Conservation (phyloP, 768 basidiomycete species). For the Lentinula aciculospora region DNA sequence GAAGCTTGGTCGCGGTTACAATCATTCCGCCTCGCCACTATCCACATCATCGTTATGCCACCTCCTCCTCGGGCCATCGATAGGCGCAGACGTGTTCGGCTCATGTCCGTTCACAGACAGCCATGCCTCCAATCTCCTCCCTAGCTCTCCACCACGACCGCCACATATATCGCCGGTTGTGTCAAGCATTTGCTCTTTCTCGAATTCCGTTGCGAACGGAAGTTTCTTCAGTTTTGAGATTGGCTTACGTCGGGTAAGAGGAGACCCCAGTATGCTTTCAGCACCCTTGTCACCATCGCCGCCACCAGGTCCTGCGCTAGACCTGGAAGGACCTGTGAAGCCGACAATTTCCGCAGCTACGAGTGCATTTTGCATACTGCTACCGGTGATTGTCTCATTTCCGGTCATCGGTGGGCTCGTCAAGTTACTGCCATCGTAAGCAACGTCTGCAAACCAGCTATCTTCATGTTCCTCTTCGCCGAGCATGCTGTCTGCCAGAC, state of each 20-base stretch:
- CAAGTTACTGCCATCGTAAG: slow-evolving; percentile 12
- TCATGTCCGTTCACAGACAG: slow-evolving; percentile 40
- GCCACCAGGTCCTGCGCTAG: background rate
- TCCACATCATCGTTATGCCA: slow-evolving; percentile 8
- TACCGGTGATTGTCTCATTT: slow-evolving; percentile 1
- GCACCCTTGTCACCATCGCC: background rate
- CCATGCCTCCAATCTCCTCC: slow-evolving; percentile 72
- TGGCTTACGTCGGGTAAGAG: slow-evolving; percentile 21
- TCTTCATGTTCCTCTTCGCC: slow-evolving; percentile 67
- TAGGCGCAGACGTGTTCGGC: background rate
- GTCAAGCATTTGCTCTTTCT: slow-evolving; percentile 66
- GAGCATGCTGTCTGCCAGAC: slow-evolving; percentile 68
- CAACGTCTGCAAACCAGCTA: slow-evolving; percentile 57
- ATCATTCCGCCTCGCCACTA: background rate
- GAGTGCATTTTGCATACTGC: background rate
- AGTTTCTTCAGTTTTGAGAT: slow-evolving; percentile 30
- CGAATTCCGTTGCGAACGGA: slow-evolving; percentile 53
- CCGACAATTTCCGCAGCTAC: background rate
- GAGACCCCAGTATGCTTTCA: background rate
- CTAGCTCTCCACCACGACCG: slow-evolving; percentile 74
- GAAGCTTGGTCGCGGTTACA: no score
- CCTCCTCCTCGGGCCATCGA: slow-evolving; percentile 2
- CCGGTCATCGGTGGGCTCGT: slow-evolving; percentile 1
- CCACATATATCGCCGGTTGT: slow-evolving; percentile 75
- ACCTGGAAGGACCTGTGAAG: background rate